These are phyloP conservation scores for Coniochaeta prunicola DNA, from an alignment of 2,329 filamentous ascomycete genomes.

Conservation along the genomic window DNA sequence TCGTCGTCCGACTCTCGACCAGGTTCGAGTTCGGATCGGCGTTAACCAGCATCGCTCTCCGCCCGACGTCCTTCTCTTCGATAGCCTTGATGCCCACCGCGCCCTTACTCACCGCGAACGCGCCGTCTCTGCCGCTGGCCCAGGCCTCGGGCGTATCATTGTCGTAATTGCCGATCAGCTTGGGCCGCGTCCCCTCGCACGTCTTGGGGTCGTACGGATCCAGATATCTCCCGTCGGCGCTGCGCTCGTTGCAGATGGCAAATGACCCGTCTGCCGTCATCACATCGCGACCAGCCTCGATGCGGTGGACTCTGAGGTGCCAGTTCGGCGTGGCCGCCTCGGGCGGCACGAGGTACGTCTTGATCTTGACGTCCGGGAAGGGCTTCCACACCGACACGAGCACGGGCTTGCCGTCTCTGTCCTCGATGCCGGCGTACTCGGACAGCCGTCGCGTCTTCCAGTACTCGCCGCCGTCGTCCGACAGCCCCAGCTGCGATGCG, in stretches of 20 bases:
- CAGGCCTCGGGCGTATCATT: slow-evolving; percentile 45
- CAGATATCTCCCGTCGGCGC: slow-evolving; percentile 40
- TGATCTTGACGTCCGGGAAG: slow-evolving; percentile 59
- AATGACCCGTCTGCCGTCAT: slow-evolving; percentile 70
- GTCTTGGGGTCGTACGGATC: slow-evolving; percentile 37
- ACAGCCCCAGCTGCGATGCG: slow-evolving; percentile 68
- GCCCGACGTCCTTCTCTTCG: slow-evolving; percentile 36
- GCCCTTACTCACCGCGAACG: slow-evolving; percentile 50
- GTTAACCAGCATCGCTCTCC: slow-evolving; percentile 60
- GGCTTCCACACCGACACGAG: slow-evolving; percentile 65
- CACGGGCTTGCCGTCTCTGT: slow-evolving; percentile 46
- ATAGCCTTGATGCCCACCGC: slow-evolving; percentile 50
- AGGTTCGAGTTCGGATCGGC: slow-evolving; percentile 76
- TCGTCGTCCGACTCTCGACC: slow-evolving; percentile 61
- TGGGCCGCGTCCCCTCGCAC: slow-evolving; percentile 44
- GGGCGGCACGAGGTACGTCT: slow-evolving; percentile 59
- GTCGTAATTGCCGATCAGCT: slow-evolving; percentile 55
- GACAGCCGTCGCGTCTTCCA: slow-evolving; percentile 71
- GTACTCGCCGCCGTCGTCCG: slow-evolving; percentile 68
- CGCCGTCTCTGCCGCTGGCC: slow-evolving; percentile 40
- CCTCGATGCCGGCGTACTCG: slow-evolving; percentile 56
- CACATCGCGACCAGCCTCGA: slow-evolving; percentile 53
- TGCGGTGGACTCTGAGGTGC: slow-evolving; percentile 60
- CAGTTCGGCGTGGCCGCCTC: slow-evolving; percentile 53
- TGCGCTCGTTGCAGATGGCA: slow-evolving; percentile 53